Evolutionary conservation across 2,329 filamentous ascomycete species (phyloP), one percentile per base, ranked within the genome.

Genomic region (Basipetospora chlamydospora): DNA sequence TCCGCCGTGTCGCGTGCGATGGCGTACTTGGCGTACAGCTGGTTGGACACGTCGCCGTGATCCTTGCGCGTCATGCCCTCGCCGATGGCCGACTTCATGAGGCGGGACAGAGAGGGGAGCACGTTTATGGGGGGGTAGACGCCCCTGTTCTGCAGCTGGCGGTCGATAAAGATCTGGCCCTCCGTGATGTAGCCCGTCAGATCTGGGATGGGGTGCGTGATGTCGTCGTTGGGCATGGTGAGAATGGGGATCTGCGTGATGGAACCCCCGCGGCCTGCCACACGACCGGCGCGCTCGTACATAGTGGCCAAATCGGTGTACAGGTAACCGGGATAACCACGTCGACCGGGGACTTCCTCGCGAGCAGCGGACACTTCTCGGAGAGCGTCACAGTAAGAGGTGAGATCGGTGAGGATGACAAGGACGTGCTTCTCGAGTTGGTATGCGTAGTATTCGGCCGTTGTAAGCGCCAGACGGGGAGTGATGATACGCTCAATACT

Each of bases 321-420:
- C 90, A 98, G 98, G 73, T 98, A 98, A 83, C 90, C 90, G 37
- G 90, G 90, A 68, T 90, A 98, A 73, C 90, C 90, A 77, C 90
- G 88, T 60, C 90, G 88, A 71, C 90, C 90, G 28, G 90, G 90
- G 29, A 98, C 90, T 77, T 98, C 90, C 72, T 98, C 90, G 66
- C 90, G 77, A 37, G 90, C 90, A 38, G 90, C 88, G 11, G 90
- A 98, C 35, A 98, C 90, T 64, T 98, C 90, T 74, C 90, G 90
- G 46, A 98, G 80, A 46, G 90, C 92, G 60, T 98, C 90, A 60
- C 92, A 98, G 72, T 98, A 98, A 34, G 90, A 86, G 2, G 90
- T 90, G 49, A 98, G 66, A 72, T 98, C 90, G 38, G 92, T 98
- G 56, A 98, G 77, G 61, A 98, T 98, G 54, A 98, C 90, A 46